Conservation (phyloP, 106 monocot genomes). For the Allium fistulosum region DNA sequence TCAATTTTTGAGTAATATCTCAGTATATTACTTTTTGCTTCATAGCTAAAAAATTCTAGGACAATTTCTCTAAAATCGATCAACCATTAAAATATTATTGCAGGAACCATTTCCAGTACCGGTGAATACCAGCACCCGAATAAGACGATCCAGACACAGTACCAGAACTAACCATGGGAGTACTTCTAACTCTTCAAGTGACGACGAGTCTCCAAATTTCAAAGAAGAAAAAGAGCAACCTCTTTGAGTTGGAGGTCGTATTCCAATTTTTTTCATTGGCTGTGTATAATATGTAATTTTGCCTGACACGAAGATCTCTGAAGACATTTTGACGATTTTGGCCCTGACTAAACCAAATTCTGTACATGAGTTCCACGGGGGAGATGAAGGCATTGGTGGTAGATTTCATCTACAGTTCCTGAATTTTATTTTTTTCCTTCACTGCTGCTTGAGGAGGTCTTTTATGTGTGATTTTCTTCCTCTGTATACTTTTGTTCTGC, state of each 20-base stretch:
- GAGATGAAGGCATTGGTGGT: neutral
- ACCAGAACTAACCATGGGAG: constrained; percentile 30
- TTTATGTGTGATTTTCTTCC: neutral
- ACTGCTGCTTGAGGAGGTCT: neutral
- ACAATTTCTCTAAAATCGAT: neutral
- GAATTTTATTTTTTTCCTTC: neutral
- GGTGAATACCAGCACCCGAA: constrained; percentile 45
- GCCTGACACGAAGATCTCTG: neutral
- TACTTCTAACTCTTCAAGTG: constrained; percentile 15
- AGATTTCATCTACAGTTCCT: neutral
- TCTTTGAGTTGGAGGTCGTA: constrained; percentile 7
- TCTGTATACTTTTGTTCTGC: neutral
- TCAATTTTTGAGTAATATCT: too few relatives aligned
- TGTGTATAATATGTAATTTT: constrained; percentile 8
- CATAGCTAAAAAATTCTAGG: too few relatives aligned
- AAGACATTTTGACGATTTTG: constrained; percentile 6
- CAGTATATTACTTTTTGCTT: too few relatives aligned
- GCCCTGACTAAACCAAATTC: neutral
- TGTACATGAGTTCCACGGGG: neutral
- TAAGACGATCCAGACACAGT: constrained; percentile 36
- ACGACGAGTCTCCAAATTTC: constrained; percentile 15
- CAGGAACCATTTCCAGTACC: constrained; percentile 56
- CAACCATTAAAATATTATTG: neutral
- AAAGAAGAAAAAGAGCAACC: neutral
- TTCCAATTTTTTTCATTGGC: neutral